Evolutionary conservation across 208 protist genomes (phyloP).

Genomic region (Trichomonas tenax): DNA sequence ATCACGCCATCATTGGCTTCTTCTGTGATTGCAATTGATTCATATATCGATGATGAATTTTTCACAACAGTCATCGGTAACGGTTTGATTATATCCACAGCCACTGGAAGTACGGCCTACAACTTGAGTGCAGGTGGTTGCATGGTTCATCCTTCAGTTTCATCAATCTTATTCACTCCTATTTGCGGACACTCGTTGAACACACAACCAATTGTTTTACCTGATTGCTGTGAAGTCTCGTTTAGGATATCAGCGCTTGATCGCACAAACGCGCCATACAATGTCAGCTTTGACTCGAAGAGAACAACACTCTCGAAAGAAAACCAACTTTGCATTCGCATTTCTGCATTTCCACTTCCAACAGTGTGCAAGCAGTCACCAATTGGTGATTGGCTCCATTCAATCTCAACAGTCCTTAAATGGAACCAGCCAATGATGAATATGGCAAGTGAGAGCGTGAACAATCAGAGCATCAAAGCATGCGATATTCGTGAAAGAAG

Average conservation of each 20-base stretch:
- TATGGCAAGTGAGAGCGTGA: neutral
- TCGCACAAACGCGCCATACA: neutral
- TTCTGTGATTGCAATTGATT: neutral
- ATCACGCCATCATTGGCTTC: neutral
- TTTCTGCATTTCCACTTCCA: neutral
- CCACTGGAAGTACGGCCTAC: neutral
- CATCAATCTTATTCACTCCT: neutral
- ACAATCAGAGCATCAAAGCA: no score
- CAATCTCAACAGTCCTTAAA: neutral
- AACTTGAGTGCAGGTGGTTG: neutral
- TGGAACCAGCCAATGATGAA: constrained; percentile 14
- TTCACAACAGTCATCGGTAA: neutral
- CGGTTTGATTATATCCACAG: neutral
- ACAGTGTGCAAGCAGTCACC: neutral
- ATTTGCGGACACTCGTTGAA: neutral
- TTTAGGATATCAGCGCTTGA: neutral
- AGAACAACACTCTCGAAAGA: neutral
- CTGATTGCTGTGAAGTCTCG: neutral
- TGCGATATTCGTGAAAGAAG: no score
- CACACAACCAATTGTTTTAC: neutral
- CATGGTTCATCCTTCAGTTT: neutral
- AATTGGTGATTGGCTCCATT: neutral
- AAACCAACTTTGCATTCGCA: neutral
- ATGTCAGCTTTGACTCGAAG: neutral
- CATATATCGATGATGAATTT: neutral